Percentiles rank a stretch among this genome's conserved stretches.
Conservation (phyloP, 495 filamentous ascomycete genomes). For the Penicillium malachiteum region DNA sequence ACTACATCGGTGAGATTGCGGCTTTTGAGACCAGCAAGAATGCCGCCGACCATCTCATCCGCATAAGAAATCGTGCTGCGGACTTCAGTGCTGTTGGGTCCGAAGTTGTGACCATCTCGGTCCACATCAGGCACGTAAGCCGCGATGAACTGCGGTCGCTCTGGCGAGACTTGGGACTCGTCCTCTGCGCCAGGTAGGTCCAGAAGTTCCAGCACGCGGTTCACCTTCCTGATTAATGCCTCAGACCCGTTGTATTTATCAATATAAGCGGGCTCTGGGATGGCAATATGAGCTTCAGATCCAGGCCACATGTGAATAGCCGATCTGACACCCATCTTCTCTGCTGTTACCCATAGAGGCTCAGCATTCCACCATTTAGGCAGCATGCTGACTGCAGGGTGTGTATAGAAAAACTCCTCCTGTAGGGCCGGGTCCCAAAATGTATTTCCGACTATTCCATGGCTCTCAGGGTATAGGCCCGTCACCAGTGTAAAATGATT, state of each 20-base stretch:
- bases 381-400: conserved; percentile 68
- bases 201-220: conserved; percentile 72
- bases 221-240: conserved; percentile 67
- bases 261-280: conserved; percentile 67
- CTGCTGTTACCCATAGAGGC: conserved; percentile 90
- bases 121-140: conserved; percentile 95
- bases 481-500: conserved; percentile 97
- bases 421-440: conserved; percentile 82
- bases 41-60: conserved; percentile 71
- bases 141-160: conserved; percentile 83
- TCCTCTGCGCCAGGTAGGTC: conserved; percentile 73
- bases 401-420: conserved; percentile 85
- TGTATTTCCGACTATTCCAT: conserved; percentile 90
- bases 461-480: conserved; percentile 86
- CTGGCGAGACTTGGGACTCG: conserved; percentile 23
- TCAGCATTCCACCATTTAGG: conserved; percentile 93
- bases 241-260: conserved; percentile 85
- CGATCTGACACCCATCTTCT: conserved; percentile 67
- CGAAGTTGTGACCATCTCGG: conserved; percentile 77
- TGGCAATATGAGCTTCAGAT: conserved; percentile 72
- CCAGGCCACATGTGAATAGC: conserved; percentile 99
- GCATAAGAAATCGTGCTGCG: conserved; percentile 67
- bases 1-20: conserved; percentile 86
- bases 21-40: conserved; percentile 74
- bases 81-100: conserved; percentile 93